phyloP scores from a whole-genome alignment of 129 eudicot species.

The Apium graveolens region DNA sequence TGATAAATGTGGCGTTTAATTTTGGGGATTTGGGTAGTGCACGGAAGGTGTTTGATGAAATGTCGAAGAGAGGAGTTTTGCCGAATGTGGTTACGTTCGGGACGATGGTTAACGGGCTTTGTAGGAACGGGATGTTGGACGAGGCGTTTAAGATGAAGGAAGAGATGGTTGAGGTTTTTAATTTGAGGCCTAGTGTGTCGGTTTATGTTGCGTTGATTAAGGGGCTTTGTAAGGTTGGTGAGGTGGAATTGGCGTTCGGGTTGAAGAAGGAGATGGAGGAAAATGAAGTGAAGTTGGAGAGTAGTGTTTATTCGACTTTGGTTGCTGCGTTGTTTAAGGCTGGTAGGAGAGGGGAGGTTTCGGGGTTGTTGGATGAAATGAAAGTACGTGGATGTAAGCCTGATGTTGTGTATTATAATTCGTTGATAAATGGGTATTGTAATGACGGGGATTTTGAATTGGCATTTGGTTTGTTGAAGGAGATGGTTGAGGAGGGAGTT shows the following conservation, averaged over 20 bases:
- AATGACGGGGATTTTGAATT: slow-evolving; percentile 28
- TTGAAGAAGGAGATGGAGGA: slow-evolving; percentile 42
- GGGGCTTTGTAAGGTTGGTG: slow-evolving; percentile 33
- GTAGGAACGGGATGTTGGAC: slow-evolving; percentile 18
- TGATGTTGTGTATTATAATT: slow-evolving; percentile 31
- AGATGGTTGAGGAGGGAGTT: slow-evolving; percentile 36
- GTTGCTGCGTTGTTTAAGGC: slow-evolving; percentile 30
- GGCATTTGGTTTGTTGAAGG: slow-evolving; percentile 26
- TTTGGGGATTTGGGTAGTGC: slow-evolving; percentile 29
- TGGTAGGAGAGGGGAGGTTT: slow-evolving; percentile 32
- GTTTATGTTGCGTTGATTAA: slow-evolving; percentile 37
- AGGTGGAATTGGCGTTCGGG: slow-evolving; percentile 21
- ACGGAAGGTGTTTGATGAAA: slow-evolving; percentile 44
- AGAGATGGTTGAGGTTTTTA: slow-evolving; percentile 30
- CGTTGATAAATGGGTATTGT: slow-evolving; percentile 36
- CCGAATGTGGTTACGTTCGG: slow-evolving; percentile 42
- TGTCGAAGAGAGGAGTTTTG: slow-evolving; percentile 27
- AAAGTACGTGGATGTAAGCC: slow-evolving; percentile 26
- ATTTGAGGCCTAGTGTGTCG: slow-evolving; percentile 20
- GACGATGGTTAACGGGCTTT: slow-evolving; percentile 39
- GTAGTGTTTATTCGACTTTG: slow-evolving; percentile 35
- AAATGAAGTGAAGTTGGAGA: slow-evolving; percentile 20
- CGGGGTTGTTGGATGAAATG: slow-evolving; percentile 38
- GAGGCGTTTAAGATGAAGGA: slow-evolving; percentile 31
- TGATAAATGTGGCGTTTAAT: slow-evolving; percentile 28